phyloP scores from a whole-genome alignment of 2,329 filamentous ascomycete genomes.

The Cytospora leucostoma region DNA sequence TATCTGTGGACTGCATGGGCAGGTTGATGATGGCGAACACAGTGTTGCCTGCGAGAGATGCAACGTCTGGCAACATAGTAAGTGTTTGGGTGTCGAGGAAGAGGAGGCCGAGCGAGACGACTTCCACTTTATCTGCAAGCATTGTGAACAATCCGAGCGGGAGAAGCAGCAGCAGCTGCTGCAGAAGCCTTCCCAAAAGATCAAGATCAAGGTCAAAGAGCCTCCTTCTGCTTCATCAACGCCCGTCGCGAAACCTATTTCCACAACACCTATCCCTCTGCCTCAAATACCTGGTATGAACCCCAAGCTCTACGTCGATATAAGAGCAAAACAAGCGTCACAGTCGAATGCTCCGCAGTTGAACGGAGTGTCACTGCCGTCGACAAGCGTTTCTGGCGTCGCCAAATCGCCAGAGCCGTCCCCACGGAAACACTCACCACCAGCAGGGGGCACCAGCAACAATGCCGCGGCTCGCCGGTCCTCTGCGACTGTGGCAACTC shows the following conservation, averaged over 20 bases:
- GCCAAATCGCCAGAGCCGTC: constrained; percentile 24
- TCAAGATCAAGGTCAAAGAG: constrained; percentile 55
- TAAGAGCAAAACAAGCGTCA: constrained; percentile 12
- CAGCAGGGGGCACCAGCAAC: constrained; percentile 14
- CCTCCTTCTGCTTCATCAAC: constrained; percentile 33
- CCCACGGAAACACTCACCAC: constrained; percentile 26
- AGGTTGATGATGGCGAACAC: constrained; percentile 92
- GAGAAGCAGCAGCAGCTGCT: constrained; percentile 56
- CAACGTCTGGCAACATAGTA: constrained; percentile 96
- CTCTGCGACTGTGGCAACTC: constrained; percentile 8
- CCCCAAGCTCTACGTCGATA: constrained; percentile 6
- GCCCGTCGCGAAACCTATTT: constrained; percentile 31
- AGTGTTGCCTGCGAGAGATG: constrained; percentile 93
- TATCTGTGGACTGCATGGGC: constrained; percentile 84
- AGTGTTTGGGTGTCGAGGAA: constrained; percentile 80
- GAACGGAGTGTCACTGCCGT: constrained; percentile 24
- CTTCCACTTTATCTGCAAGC: constrained; percentile 82
- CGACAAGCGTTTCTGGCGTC: constrained; percentile 13
- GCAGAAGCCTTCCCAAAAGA: constrained; percentile 57
- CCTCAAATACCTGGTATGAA: constrained; percentile 24
- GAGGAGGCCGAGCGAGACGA: constrained; percentile 79
- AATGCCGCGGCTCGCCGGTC: constrained; percentile 8
- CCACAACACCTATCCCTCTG: constrained; percentile 29
- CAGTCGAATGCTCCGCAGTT: constrained; percentile 13
- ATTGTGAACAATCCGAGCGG: constrained; percentile 68